Percentiles rank a stretch among this genome's conserved stretches.
These are phyloP conservation scores for Leishmania major DNA, from an alignment of 208 protist species.

Conservation along the genomic window DNA sequence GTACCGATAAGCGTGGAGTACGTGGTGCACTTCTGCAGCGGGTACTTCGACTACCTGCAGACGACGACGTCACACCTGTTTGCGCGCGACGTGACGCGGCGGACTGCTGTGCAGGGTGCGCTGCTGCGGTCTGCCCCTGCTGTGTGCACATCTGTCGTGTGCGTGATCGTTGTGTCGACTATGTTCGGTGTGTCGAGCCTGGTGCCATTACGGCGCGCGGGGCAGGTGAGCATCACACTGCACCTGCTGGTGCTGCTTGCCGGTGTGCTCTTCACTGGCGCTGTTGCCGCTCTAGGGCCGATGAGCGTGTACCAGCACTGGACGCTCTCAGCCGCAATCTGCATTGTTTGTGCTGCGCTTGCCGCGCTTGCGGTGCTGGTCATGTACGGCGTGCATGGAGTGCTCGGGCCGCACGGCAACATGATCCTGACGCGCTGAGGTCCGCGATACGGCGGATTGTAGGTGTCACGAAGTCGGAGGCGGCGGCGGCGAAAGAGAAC, in stretches of 20 bases:
- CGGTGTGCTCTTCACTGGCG: slow-evolving; percentile 36
- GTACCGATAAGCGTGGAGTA: slow-evolving; percentile 59
- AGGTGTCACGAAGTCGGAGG: background rate
- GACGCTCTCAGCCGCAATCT: slow-evolving; percentile 39
- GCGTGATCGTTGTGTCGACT: slow-evolving; percentile 36
- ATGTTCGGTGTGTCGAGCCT: slow-evolving; percentile 46
- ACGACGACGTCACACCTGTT: slow-evolving; percentile 64
- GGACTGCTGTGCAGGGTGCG: slow-evolving; percentile 38
- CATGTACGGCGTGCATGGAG: slow-evolving; percentile 33
- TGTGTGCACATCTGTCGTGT: slow-evolving; percentile 36
- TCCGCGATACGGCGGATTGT: background rate
- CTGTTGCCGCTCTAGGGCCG: slow-evolving; percentile 37
- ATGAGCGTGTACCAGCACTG: slow-evolving; percentile 43
- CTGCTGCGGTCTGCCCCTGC: slow-evolving; percentile 40
- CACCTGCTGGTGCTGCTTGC: slow-evolving; percentile 47
- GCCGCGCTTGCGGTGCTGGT: slow-evolving; percentile 30
- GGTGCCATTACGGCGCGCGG: slow-evolving; percentile 33
- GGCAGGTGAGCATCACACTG: slow-evolving; percentile 42
- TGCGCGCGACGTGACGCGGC: slow-evolving; percentile 38
- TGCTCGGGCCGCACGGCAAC: slow-evolving; percentile 23
- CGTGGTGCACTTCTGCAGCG: slow-evolving; percentile 47
- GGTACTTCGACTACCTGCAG: slow-evolving; percentile 72
- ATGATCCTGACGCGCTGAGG: slow-evolving; percentile 23
- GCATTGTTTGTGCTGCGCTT: slow-evolving; percentile 29
- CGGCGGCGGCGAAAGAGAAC: background rate